Conservation (phyloP, 116 monocot genomes). For the Dioscorea cayenensis region DNA sequence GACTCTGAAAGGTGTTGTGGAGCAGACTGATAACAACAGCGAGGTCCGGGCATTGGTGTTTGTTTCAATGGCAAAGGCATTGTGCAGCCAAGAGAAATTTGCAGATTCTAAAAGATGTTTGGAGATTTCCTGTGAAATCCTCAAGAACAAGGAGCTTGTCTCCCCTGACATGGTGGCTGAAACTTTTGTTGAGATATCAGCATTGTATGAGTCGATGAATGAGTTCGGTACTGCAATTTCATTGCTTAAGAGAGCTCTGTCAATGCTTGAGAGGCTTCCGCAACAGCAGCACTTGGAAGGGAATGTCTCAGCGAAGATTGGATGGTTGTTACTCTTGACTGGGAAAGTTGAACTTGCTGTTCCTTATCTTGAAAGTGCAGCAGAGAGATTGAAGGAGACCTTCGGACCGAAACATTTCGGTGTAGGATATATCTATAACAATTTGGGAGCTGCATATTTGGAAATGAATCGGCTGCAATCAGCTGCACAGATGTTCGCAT, state of each 20-base stretch:
- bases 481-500: conserved; percentile 93
- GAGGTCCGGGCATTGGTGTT: conserved; percentile 63
- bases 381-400: conserved; percentile 81
- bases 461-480: conserved; percentile 81
- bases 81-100: conserved; percentile 65
- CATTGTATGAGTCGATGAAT: conserved; percentile 73
- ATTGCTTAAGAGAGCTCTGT: conserved; percentile 51
- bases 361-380: conserved; percentile 70
- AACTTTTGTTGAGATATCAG: conserved; percentile 60
- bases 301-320: conserved; percentile 69
- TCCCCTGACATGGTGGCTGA: conserved; percentile 55
- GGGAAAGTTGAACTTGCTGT: conserved; percentile 69
- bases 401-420: conserved; percentile 93
- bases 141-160: conserved; percentile 45
- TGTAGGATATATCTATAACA: conserved; percentile 91
- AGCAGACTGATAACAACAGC: conserved; percentile 50
- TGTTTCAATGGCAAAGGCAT: conserved; percentile 75
- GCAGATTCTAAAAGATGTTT: conserved; percentile 71
- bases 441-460: conserved; percentile 84
- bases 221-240: conserved; percentile 77
- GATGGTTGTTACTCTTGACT: conserved; percentile 77
- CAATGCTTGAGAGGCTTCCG: conserved; percentile 63
- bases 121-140: conserved; percentile 47
- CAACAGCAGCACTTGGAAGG: conserved; percentile 76
- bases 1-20: conserved; percentile 44